These are phyloP conservation scores for Phaeosphaeriaceae sp. DNA, from an alignment of 2,329 filamentous ascomycete species.

Conservation along the genomic window DNA sequence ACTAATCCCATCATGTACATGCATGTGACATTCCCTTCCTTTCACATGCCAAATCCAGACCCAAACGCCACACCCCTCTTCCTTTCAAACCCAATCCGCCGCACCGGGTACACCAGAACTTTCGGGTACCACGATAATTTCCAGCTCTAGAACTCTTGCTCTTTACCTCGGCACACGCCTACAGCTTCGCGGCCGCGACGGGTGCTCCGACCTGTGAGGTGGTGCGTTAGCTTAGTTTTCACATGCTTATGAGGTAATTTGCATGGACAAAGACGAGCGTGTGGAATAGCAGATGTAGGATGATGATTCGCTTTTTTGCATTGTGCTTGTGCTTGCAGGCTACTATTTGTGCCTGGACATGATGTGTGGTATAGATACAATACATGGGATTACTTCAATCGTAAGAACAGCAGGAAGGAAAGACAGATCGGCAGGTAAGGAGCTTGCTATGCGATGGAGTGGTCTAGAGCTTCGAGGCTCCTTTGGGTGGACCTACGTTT, in stretches of 20 bases:
- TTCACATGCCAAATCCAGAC: not conserved
- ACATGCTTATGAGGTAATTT: conserved; percentile 7
- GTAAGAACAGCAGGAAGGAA: no score
- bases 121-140: not conserved
- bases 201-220: conserved; percentile 16
- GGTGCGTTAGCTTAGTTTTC: conserved; percentile 16
- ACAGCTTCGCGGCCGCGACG: conserved; percentile 20
- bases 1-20: not conserved
- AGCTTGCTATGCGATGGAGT: not conserved
- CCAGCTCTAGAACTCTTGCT: not conserved
- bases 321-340: conserved; percentile 9
- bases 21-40: not conserved
- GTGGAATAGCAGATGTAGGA: not conserved
- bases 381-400: conserved; percentile 1
- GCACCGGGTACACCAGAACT: not conserved
- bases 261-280: not conserved
- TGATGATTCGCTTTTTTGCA: conserved; percentile 7
- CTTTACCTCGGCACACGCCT: conserved; percentile 17
- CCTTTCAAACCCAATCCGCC: not conserved
- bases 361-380: conserved; percentile 21
- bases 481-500: conserved; percentile 69
- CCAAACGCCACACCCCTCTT: not conserved
- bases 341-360: conserved; percentile 3
- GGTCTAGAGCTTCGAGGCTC: conserved; percentile 55
- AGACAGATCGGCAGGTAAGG: no score